A percentile compares a stretch with the other conserved stretches of the same genome.
phyloP scores from a whole-genome alignment of 2,329 filamentous ascomycete species.

The Fusarium napiforme region DNA sequence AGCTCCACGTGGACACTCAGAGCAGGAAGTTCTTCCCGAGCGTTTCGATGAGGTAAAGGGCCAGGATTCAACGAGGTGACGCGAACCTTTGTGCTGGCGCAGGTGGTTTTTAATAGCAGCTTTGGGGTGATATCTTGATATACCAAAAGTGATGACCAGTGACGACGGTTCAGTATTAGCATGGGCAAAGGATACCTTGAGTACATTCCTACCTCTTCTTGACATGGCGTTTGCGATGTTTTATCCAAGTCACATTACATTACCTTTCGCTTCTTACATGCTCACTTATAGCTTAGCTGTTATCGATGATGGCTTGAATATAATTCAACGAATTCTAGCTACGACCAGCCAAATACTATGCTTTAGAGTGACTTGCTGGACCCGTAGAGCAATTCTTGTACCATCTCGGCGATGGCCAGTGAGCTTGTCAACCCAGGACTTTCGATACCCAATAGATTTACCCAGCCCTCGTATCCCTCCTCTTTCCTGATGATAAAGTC shows the following conservation, averaged over 20 bases:
- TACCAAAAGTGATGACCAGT: slow-evolving; percentile 41
- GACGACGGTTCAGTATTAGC: slow-evolving; percentile 34
- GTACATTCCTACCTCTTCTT: slow-evolving; percentile 9
- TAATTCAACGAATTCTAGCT: not conserved
- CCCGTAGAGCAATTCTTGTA: slow-evolving; percentile 64
- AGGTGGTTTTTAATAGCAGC: slow-evolving; percentile 12
- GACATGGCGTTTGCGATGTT: slow-evolving; percentile 27
- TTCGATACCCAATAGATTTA: slow-evolving; percentile 93
- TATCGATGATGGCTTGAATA: slow-evolving; percentile 2
- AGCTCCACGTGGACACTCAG: slow-evolving; percentile 74
- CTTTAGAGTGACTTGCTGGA: slow-evolving; percentile 8
- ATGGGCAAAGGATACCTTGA: slow-evolving; percentile 38
- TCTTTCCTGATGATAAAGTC: slow-evolving; percentile 87
- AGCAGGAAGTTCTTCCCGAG: slow-evolving; percentile 69
- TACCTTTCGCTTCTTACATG: slow-evolving; percentile 26
- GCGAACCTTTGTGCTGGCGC: slow-evolving; percentile 6
- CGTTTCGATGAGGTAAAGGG: slow-evolving; percentile 63
- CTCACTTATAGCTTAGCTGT: slow-evolving; percentile 5
- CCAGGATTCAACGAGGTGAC: not conserved
- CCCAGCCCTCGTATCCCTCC: slow-evolving; percentile 81
- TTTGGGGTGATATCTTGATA: slow-evolving; percentile 6
- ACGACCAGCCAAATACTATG: not conserved
- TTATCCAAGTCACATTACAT: not conserved
- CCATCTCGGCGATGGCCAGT: slow-evolving; percentile 85
- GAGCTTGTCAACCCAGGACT: slow-evolving; percentile 90